Base-by-base conservation (phyloP, 192 early-diverging fungal species). In the Coemansia sp. region DNA sequence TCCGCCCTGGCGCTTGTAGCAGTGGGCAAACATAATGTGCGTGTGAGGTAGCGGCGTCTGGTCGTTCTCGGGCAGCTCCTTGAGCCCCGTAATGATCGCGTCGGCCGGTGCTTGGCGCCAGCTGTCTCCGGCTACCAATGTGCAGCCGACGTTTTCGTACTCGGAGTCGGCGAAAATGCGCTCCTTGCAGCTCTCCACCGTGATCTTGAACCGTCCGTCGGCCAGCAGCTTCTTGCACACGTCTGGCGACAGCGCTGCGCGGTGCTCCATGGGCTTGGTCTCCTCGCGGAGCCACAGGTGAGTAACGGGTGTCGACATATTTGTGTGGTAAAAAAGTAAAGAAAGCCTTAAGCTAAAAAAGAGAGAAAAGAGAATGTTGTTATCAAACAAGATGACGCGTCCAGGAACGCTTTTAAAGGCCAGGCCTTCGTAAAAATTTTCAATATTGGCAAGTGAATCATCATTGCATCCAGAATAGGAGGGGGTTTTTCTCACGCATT, bases 21-120 rank as follows among this genome's bases (percentile, higher is more conserved):
- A 98, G 77, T 98, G 96, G 45, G 96, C 96, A 78, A 98, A 98
- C 86, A 95, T 94, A 68, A 98, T 95, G 82, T 98, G 96, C 49
- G 86, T 86, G 75, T 98, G 96, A 13, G 86, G 75, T 20, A 98
- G 87, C 51, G 96, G 92, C 23, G 91, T 87, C 41, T 85, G 78
- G 82, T 97, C 95, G 74, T 91, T 89, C 69, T 96, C 94, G 27
- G 96, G 95, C 22, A 98, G 86, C 74, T 98, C 96, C 86, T 98
- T 98, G 50, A 98, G 85, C 14, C 94, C 96, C 29, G 95, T 86
- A 69, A 98, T 92, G 68, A 93, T 96, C n/a, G 95, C 93, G 52
- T 94, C 90, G 39, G 73, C 54, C 49, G 96, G 96, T 2, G 95
- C 96, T 54, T 74, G 69, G 75, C 87, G 83, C 96, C 96, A 98